Conservation (phyloP, 2,329 filamentous ascomycete genomes). For the Verticillium zaregamsianum region DNA sequence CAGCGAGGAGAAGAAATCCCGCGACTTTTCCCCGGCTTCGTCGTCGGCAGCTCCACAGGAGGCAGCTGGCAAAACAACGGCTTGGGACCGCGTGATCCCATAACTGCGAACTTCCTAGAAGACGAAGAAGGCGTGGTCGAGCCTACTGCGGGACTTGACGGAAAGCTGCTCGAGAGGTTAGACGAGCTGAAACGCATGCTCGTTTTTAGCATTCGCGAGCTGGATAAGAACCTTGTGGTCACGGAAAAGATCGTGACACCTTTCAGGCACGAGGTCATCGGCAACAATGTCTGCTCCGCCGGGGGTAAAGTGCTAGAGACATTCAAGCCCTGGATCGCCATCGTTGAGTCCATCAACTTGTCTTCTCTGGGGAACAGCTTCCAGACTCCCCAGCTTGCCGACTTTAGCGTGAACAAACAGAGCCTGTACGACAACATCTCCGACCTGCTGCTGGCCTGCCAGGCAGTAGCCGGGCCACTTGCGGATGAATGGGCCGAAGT, state of each 20-base stretch:
- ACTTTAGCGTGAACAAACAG: constrained; percentile 90
- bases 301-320: constrained; percentile 79
- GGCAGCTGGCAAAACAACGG: constrained; percentile 84
- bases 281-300: constrained; percentile 75
- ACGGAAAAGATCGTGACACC: constrained; percentile 79
- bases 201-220: constrained; percentile 76
- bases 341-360: constrained; percentile 89
- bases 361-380: constrained; percentile 72
- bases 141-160: constrained; percentile 70
- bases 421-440: constrained; percentile 89
- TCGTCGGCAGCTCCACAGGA: constrained; percentile 76
- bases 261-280: constrained; percentile 72
- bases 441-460: constrained; percentile 81
- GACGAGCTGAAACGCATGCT: constrained; percentile 84
- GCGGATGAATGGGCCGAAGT: constrained; percentile 94
- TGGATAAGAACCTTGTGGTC: constrained; percentile 78
- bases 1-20: constrained; percentile 92
- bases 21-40: constrained; percentile 88
- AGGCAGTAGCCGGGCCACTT: constrained; percentile 85
- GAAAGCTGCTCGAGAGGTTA: constrained; percentile 72
- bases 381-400: constrained; percentile 78
- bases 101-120: constrained; percentile 80
- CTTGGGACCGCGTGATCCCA: constrained; percentile 60
- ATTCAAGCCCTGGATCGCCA: constrained; percentile 84
- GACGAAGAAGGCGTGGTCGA: constrained; percentile 71